Base-by-base conservation (phyloP, 441 rosid species). In the Theobroma grandiflorum region DNA sequence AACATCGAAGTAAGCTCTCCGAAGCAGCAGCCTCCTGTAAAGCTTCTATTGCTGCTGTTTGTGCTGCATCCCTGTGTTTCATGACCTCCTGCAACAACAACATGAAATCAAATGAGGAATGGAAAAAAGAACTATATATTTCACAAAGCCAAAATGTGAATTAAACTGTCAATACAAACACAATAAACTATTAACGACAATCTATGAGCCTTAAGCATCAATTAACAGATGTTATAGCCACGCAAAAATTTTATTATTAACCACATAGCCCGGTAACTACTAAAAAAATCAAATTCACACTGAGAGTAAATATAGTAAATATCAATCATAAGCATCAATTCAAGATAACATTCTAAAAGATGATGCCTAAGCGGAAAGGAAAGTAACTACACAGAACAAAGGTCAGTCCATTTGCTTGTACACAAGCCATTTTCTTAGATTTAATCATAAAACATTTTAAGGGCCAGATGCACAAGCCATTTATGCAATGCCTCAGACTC, bases 1-100 rank as follows among this genome's bases (percentile, higher is more conserved):
- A 87, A 82, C 99, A 97, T 66, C 86, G 91, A 75, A 97, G 97
- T 81, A 97, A 87, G 87, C 95, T 93, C 89, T 95, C 98, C 20
- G 98, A 87, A 83, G 91, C 96, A 80, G 97, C 89, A 72, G 99
- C 99, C 88, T 95, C 99, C 80, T 92, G 99, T 86, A 97, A 82
- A 82, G 99, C 98, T 81, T 93, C 99, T 63, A 92, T 80, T 16
- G 98, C 99, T 4, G 96, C 99, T 53, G 83, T 83, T 88, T 93
- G 98, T 69, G 99, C 99, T 61, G 94, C 90, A 82, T 97, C 99
- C 84, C 99, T 90, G 72, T 89, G 91, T 91, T 88, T 97, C 91
- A 94, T 84, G 52, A 95, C 94, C 80, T 91, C 97, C 99, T 97
- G 87, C 12, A 31, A 75, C 50, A 79, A 74, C 43, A 81, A 63